Evolutionary conservation across 2,329 filamentous ascomycete species (phyloP), one percentile per base, ranked within the genome.

Genomic region (Colletotrichum sp.): DNA sequence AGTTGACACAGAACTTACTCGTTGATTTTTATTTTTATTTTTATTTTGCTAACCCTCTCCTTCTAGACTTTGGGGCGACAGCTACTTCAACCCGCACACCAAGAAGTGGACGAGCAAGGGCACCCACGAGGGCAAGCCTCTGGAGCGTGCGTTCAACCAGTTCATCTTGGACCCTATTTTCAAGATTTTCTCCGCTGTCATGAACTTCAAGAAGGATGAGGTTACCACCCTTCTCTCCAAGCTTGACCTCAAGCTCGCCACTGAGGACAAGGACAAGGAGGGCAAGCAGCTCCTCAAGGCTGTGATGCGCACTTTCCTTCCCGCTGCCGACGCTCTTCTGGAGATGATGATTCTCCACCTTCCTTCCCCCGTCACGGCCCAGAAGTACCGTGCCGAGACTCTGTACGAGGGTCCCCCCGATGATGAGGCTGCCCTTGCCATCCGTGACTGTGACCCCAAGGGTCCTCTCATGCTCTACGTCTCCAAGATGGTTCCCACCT

Each of bases 321-420:
- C 97, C 82, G 97, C 97, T 84, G 97, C 97, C 81, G 97, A 99
- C 88, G 98, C 96, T 83, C 94, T 99, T 80, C 89, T 99, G 87
- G 97, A 99, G 93, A 99, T 99, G 97, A 98, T 99, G 95, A 96
- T 99, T 90, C 94, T 99, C 85, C 97, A 99, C 89, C 92, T 99
- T 84, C 97, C 97, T 84, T 99, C 97, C 80, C 97, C 97, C 86
- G 92, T 95, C 83, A 98, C 95, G 80, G 97, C 97, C 82, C 97
- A 99, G 92, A 94, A 91, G 88, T 99, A 99, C 93, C 97, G 97
- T 94, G 94, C 92, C 84, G 97, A 99, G 93, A 98, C 96, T 86
- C 93, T 99, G 80, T 99, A 99, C 91, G 97, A 99, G 92, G 97
- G 97, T 92, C 97, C 97, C 82, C 84, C 90, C 76, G 97, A 99